Base-by-base conservation (phyloP, 257 asterid species). In the Lycium barbarum region DNA sequence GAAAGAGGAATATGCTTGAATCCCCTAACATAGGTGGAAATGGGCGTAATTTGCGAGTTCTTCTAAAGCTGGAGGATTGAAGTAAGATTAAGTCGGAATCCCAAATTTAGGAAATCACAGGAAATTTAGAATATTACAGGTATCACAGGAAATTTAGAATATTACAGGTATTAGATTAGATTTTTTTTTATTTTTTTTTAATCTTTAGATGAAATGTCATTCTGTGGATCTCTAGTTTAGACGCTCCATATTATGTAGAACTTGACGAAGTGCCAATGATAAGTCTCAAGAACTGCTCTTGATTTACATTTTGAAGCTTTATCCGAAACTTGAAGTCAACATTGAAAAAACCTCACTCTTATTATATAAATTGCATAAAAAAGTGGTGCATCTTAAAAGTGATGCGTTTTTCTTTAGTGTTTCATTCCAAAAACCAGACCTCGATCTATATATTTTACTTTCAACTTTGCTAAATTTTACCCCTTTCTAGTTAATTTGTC, bases 401-500 rank as follows among this genome's bases (percentile, higher is more conserved):
- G 11, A 43, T 43, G 35, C 79, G 35, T 71, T 71, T 20, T 18
- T 43, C 57, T 71, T 71, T 71, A 71, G 79, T 43, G 79, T 71
- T 40, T 40, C 9, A 5, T 22, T 0, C 79, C 79, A 71, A 43
- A 63, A 18, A 57, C 18, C 36, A 71, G 57, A 43, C 36, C 36
- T 18, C 0, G 5, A 71, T 71, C 79, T 71, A 71, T 9, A 18
- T 71, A 18, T 71, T 18, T 8, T 40, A 40, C 79, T 43, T 71
- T 20, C 36, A 71, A 43, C 43, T 71, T 18, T 71, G 17, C 57
- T 18, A 18, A 15, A 40, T 17, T 18, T 71, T 71, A 17, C 57
- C 15, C 79, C 57, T 26, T 26, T 76, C 63, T 76, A 76, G 47
- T 76, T 51, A 76, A 51, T 76, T 51, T 51, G 15, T 76, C 53